Percentiles rank a stretch among this genome's conserved stretches.
These are phyloP conservation scores for Pittosporum tobira DNA, from an alignment of 129 eudicot species.

Conservation along the genomic window DNA sequence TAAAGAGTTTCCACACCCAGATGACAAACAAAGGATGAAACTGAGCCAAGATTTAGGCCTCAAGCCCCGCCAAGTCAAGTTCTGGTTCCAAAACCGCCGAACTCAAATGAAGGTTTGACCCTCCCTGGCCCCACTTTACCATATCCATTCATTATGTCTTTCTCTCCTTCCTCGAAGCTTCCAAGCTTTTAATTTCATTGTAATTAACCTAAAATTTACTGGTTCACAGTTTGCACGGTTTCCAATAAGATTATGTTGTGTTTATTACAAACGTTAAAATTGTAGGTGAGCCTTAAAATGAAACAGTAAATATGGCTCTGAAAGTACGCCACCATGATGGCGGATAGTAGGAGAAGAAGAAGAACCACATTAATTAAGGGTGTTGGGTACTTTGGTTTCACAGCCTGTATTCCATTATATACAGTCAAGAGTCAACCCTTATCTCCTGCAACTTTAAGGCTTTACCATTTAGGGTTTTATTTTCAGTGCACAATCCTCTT, in stretches of 20 bases:
- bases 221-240: background rate
- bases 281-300: too few relatives aligned
- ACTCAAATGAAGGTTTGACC: constrained; percentile 96
- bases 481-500: too few relatives aligned
- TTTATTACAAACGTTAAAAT: constrained; percentile 16
- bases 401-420: constrained; percentile 47
- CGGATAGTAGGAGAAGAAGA: constrained; percentile 12
- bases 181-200: background rate
- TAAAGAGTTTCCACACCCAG: constrained; percentile 98
- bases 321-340: too few relatives aligned
- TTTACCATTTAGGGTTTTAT: too few relatives aligned
- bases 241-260: constrained; percentile 21
- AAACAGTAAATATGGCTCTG: too few relatives aligned
- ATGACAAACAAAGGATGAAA: constrained; percentile 82
- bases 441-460: too few relatives aligned
- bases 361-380: constrained; percentile 30
- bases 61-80: constrained; percentile 91
- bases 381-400: too few relatives aligned
- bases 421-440: constrained; percentile 40
- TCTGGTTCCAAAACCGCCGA: constrained; percentile 95
- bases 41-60: constrained; percentile 92
- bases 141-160: too few relatives aligned
- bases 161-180: background rate
- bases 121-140: constrained; percentile 9
- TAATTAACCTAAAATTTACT: too few relatives aligned